phyloP scores from a whole-genome alignment of 352 stramenopile genomes.

The Pythium phragmiticola region DNA sequence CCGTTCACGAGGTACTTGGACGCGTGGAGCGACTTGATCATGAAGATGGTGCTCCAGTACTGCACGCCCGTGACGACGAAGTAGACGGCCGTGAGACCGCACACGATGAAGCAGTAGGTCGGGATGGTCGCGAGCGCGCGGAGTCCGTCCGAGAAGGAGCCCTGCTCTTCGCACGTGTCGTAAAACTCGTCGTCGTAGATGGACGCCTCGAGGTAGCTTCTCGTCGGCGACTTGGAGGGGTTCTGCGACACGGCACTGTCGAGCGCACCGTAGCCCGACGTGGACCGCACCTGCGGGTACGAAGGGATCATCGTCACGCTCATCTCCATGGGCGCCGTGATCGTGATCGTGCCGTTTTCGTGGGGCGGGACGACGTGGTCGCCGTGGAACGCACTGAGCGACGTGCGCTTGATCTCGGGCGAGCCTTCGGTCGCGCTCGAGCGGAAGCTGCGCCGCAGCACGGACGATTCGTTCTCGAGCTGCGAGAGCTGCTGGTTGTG shows the following conservation, averaged over 20 bases:
- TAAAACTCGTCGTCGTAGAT: slow-evolving; percentile 78
- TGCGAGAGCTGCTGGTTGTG: slow-evolving; percentile 76
- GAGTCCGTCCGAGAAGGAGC: slow-evolving; percentile 60
- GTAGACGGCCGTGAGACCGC: slow-evolving; percentile 81
- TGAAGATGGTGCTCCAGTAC: slow-evolving; percentile 89
- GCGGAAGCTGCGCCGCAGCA: slow-evolving; percentile 30
- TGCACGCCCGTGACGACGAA: slow-evolving; percentile 87
- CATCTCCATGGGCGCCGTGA: slow-evolving; percentile 10
- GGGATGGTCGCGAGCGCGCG: slow-evolving; percentile 64
- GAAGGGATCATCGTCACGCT: slow-evolving; percentile 29
- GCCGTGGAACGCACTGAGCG: not conserved
- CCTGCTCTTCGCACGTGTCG: slow-evolving; percentile 59
- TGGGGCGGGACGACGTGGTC: not conserved
- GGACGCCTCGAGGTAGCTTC: slow-evolving; percentile 60
- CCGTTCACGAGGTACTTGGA: slow-evolving; percentile 84
- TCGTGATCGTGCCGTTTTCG: too few relatives aligned
- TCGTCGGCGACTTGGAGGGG: slow-evolving; percentile 42
- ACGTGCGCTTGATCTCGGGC: slow-evolving; percentile 16
- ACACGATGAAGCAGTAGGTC: slow-evolving; percentile 78
- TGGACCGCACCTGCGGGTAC: slow-evolving; percentile 11
- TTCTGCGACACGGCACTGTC: slow-evolving; percentile 36
- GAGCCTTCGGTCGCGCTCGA: slow-evolving; percentile 24
- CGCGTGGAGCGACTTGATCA: slow-evolving; percentile 83
- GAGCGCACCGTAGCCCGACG: slow-evolving; percentile 55
- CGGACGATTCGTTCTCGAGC: slow-evolving; percentile 47